Evolutionary conservation across 345 rosid genomes (phyloP).

Genomic region (Populus nigra): DNA sequence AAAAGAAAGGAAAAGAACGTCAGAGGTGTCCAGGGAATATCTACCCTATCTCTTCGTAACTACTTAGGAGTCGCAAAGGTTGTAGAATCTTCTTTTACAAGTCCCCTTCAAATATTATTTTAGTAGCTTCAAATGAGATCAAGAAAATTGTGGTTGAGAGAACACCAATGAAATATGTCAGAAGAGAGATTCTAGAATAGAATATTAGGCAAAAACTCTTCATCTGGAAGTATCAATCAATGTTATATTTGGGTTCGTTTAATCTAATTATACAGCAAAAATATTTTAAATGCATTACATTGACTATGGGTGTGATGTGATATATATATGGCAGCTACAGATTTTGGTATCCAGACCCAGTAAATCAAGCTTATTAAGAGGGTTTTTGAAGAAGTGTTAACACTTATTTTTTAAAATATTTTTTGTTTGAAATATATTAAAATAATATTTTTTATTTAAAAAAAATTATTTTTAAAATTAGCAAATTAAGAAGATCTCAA

Average conservation of each 20-base stretch:
- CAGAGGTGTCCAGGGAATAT: slow-evolving; percentile 18
- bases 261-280: neutral
- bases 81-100: neutral
- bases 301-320: neutral
- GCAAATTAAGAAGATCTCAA: too few relatives aligned
- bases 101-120: neutral
- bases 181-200: neutral
- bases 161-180: neutral
- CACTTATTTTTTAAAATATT: too few relatives aligned
- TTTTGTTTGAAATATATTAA: too few relatives aligned
- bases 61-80: neutral
- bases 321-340: neutral
- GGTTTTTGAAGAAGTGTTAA: too few relatives aligned
- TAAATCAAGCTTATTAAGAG: too few relatives aligned
- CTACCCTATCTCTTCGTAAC: neutral
- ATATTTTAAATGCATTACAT: too few relatives aligned
- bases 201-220: neutral
- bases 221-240: neutral
- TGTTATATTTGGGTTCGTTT: neutral
- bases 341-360: neutral
- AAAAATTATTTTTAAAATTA: too few relatives aligned
- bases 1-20: slow-evolving; percentile 13
- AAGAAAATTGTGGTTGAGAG: neutral
- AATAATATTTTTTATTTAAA: too few relatives aligned
- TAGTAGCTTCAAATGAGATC: neutral